These are phyloP conservation scores for Silene noctiflora DNA, from an alignment of 179 eudicot species.

Conservation along the genomic window DNA sequence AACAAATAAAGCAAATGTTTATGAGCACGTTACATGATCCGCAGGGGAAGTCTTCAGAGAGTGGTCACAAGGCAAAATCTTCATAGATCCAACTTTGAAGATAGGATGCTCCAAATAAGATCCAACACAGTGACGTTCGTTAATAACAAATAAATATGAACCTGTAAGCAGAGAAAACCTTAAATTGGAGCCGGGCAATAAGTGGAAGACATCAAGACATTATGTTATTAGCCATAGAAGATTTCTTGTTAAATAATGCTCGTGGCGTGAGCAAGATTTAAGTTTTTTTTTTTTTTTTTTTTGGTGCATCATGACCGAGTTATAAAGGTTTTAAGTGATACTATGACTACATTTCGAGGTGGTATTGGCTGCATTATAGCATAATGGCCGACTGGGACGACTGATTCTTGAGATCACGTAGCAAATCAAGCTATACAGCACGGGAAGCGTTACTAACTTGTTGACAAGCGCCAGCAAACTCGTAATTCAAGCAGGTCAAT, in stretches of 20 bases:
- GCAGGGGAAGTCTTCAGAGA: slow-evolving; percentile 68
- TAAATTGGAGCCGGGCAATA: neutral
- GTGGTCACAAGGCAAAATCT: slow-evolving; percentile 80
- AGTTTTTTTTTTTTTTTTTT: too few relatives aligned
- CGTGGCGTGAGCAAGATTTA: too few relatives aligned
- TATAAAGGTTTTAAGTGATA: too few relatives aligned
- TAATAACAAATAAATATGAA: slow-evolving; percentile 74
- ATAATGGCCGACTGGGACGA: neutral
- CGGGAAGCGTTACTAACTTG: neutral
- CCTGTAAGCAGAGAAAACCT: slow-evolving; percentile 43
- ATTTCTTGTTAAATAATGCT: too few relatives aligned
- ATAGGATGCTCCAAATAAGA: slow-evolving; percentile 84
- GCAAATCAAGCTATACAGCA: neutral
- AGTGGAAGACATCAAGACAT: neutral
- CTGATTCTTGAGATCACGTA: neutral
- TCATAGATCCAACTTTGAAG: slow-evolving; percentile 71
- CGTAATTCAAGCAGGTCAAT: neutral
- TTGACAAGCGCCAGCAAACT: too few relatives aligned
- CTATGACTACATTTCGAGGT: neutral
- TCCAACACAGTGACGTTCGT: slow-evolving; percentile 78
- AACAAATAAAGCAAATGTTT: neutral
- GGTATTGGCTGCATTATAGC: neutral
- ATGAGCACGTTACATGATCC: slow-evolving; percentile 54
- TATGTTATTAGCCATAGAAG: neutral
- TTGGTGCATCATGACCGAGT: too few relatives aligned